Evolutionary conservation across 1,284 basidiomycete genomes (phyloP), one percentile per base, ranked within the genome.

Genomic region (Ganoderma resinaceum): DNA sequence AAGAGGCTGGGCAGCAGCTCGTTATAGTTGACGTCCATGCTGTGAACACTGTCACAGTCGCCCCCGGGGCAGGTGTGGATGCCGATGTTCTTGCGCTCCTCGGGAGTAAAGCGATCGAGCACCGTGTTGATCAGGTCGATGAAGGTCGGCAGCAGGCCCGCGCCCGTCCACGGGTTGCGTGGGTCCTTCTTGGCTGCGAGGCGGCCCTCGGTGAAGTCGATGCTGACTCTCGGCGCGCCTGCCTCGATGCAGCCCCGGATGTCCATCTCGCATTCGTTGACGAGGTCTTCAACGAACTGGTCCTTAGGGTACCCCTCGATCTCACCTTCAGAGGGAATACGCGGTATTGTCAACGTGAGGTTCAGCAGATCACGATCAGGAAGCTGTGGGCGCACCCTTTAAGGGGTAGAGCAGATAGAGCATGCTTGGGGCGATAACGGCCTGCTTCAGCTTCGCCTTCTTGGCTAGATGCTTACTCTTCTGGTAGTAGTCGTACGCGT

Each of bases 151-250:
- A 55, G 29, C 6, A 55, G 29, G 4, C 16, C 20, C 52, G 29
- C 52, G 31, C 52, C 52, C 0, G 52, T 55, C 52, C 52, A 55
- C 31, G 52, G 52, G 52, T 55, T 55, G 29, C 52, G 52, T 18
- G 52, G 52, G 52, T 55, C 52, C 29, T 55, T 55, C 52, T 55
- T 55, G 52, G 52, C 52, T 20, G 52, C 52, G 29, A 55, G 52
- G 5, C 52, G 29, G 16, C 52, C 52, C 52, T 55, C 52, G 29
- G 52, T 55, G 52, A 55, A 55, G 52, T 55, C 52, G 29, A 55
- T 55, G 29, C 52, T 55, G 29, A 55, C 52, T 12, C 52, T 29
- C 29, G 16, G 29, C 29, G 52, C 52, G 31, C 52, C 52, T 11
- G 52, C 52, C 6, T 31, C 29, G 29, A 55, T 18, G 16, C 52